Percentiles rank a stretch among this genome's conserved stretches.
These are phyloP conservation scores for Zymoseptoria pseudotritici DNA, from an alignment of 2,329 filamentous ascomycete genomes.

Conservation along the genomic window DNA sequence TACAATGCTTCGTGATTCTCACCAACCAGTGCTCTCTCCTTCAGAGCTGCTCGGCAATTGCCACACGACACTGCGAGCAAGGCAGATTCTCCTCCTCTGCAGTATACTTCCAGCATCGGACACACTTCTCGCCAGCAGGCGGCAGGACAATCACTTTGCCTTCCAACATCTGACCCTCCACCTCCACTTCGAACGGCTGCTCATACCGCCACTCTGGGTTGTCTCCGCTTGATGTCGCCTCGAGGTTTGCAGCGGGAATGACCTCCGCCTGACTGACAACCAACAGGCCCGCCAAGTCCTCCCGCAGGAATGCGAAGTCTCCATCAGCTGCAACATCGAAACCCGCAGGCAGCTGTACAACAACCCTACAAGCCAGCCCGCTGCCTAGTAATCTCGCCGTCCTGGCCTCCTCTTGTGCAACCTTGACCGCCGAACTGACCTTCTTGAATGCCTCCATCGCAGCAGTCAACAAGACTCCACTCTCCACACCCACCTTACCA, in stretches of 20 bases:
- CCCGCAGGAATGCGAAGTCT: slow-evolving; percentile 10
- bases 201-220: slow-evolving; percentile 36
- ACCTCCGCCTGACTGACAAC: slow-evolving; percentile 36
- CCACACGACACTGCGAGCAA: slow-evolving; percentile 66
- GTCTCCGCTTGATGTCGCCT: slow-evolving; percentile 8
- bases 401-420: slow-evolving; percentile 65
- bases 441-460: slow-evolving; percentile 36
- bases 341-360: slow-evolving; percentile 35
- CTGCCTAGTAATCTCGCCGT: slow-evolving; percentile 66
- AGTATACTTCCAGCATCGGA: slow-evolving; percentile 81
- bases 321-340: slow-evolving; percentile 1
- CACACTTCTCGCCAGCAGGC: slow-evolving; percentile 61
- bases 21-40: not conserved
- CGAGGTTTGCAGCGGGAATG: slow-evolving; percentile 5
- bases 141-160: slow-evolving; percentile 30
- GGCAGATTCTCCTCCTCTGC: slow-evolving; percentile 56
- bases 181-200: slow-evolving; percentile 33
- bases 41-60: slow-evolving; percentile 39
- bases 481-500: not conserved
- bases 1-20: no score
- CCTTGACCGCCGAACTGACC: slow-evolving; percentile 62
- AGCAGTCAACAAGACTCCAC: slow-evolving; percentile 38
- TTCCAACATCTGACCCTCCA: slow-evolving; percentile 11
- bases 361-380: slow-evolving; percentile 69
- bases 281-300: slow-evolving; percentile 35